These are phyloP conservation scores for Talaromyces sp. DNA, from an alignment of 2,329 filamentous ascomycete genomes.

Conservation along the genomic window DNA sequence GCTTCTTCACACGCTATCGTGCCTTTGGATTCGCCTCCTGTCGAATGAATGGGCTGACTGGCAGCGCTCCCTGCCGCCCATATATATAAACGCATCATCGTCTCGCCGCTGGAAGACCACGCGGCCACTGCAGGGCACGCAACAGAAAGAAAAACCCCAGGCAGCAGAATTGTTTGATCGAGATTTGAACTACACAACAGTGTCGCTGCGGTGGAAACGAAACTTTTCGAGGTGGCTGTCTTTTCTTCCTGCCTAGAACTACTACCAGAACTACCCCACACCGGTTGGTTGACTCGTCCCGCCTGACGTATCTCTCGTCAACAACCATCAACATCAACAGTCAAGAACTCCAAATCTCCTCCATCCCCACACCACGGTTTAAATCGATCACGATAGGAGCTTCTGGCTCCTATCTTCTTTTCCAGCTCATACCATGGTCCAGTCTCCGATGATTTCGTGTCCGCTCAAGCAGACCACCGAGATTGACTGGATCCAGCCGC, in stretches of 20 bases:
- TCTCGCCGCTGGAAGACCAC: neutral
- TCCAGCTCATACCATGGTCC: slow-evolving; percentile 57
- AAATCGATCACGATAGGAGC: slow-evolving; percentile 20
- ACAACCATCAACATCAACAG: slow-evolving; percentile 1
- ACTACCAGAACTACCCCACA: slow-evolving; percentile 8
- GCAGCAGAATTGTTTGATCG: neutral
- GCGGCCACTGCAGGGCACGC: neutral
- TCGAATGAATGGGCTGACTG: neutral
- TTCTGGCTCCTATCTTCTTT: slow-evolving; percentile 28
- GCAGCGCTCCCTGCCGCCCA: neutral
- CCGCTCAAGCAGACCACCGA: slow-evolving; percentile 92
- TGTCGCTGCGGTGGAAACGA: neutral
- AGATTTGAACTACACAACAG: too few species aligned
- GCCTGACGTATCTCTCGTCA: slow-evolving; percentile 1
- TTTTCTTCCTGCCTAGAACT: neutral
- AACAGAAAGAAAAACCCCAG: neutral
- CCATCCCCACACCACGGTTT: neutral
- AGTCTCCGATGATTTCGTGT: slow-evolving; percentile 91
- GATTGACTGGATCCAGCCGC: slow-evolving; percentile 91
- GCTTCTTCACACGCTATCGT: neutral
- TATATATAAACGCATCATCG: neutral
- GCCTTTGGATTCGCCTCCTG: neutral
- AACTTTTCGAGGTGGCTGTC: neutral
- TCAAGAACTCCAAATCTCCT: neutral
- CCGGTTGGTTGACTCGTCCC: neutral